These are phyloP conservation scores for Davidsoniella virescens DNA, from an alignment of 2,329 filamentous ascomycete genomes.

Conservation along the genomic window DNA sequence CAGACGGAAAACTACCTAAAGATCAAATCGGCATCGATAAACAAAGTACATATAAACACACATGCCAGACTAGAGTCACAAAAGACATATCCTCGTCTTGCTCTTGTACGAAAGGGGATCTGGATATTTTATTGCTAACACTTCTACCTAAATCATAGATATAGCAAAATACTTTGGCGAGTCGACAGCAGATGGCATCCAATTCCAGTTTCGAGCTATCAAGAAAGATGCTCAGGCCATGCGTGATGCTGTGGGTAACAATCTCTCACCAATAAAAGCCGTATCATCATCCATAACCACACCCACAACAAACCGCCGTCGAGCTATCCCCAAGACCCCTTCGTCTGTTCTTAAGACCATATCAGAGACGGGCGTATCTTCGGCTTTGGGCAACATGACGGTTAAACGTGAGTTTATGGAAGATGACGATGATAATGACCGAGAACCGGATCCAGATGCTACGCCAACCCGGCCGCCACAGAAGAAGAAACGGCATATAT, in stretches of 20 bases:
- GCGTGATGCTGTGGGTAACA: conserved; percentile 26
- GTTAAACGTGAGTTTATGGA: conserved; percentile 14
- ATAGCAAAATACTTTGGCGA: conserved; percentile 45
- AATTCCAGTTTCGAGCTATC: conserved; percentile 42
- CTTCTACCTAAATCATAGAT: conserved; percentile 23
- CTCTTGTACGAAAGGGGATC: background rate
- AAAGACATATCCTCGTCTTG: background rate
- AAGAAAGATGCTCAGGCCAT: conserved; percentile 36
- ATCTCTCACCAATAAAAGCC: conserved; percentile 29
- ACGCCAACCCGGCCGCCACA: conserved; percentile 3
- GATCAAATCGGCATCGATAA: conserved; percentile 25
- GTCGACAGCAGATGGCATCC: conserved; percentile 39
- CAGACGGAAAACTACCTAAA: conserved; percentile 22
- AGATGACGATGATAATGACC: conserved; percentile 17
- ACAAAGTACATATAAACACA: conserved; percentile 22
- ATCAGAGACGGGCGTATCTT: conserved; percentile 15
- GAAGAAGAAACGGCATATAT: background rate
- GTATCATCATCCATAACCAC: conserved; percentile 17
- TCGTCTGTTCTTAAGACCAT: conserved; percentile 10
- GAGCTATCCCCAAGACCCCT: conserved; percentile 8
- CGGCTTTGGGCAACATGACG: conserved; percentile 17
- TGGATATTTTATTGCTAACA: too few relatives aligned
- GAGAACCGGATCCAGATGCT: conserved; percentile 15
- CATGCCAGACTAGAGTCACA: too few relatives aligned
- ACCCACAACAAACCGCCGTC: conserved; percentile 13